Evolutionary conservation across 164 flowering plant genomes (phyloP).

Genomic region (Brasenia schreberi): DNA sequence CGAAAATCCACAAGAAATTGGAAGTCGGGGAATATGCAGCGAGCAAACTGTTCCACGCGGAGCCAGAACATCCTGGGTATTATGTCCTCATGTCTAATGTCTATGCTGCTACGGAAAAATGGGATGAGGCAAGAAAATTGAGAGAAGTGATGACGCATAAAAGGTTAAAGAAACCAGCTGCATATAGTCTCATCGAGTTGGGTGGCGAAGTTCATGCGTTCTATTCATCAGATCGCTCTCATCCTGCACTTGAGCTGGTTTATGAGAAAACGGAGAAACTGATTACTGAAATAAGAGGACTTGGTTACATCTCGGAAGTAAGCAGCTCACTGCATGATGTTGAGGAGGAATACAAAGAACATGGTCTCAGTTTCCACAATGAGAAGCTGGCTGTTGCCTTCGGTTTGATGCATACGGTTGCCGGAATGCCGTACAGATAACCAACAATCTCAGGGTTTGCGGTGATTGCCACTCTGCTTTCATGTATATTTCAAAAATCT

Average conservation of each 20-base stretch:
- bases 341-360: conserved; percentile 35
- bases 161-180: conserved; percentile 31
- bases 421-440: conserved; percentile 16
- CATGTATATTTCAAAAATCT: conserved; percentile 20
- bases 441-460: conserved; percentile 34
- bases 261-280: conserved; percentile 16
- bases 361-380: conserved; percentile 19
- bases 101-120: conserved; percentile 28
- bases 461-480: conserved; percentile 29
- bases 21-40: conserved; percentile 29
- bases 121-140: conserved; percentile 29
- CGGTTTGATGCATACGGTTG: conserved; percentile 22
- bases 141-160: conserved; percentile 22
- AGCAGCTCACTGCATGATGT: conserved; percentile 28
- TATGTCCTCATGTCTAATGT: conserved; percentile 36
- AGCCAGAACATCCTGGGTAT: conserved; percentile 30
- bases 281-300: conserved; percentile 29
- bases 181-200: conserved; percentile 27
- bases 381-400: conserved; percentile 37
- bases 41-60: conserved; percentile 21
- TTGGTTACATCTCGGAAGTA: conserved; percentile 24
- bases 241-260: conserved; percentile 17
- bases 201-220: conserved; percentile 31
- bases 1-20: conserved; percentile 30
- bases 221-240: conserved; percentile 24